These are phyloP conservation scores for Hyaloscypha variabilis DNA, from an alignment of 495 filamentous ascomycete genomes.

Conservation along the genomic window DNA sequence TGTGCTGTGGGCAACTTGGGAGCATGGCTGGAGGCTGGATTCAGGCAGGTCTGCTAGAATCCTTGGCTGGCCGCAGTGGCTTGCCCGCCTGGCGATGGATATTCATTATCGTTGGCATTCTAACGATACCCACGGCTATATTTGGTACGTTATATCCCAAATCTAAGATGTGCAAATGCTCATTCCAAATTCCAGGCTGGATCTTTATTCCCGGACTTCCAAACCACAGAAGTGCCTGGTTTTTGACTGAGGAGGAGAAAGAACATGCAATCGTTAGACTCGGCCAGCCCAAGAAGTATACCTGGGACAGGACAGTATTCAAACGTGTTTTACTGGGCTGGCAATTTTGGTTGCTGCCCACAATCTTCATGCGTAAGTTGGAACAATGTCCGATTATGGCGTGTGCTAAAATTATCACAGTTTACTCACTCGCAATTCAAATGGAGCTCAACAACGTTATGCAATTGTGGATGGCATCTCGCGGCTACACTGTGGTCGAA, in stretches of 20 bases:
- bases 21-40: conserved; percentile 21
- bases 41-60: not conserved
- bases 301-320: conserved; percentile 39
- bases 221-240: conserved; percentile 44
- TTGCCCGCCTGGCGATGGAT: conserved; percentile 50
- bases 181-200: conserved; percentile 28
- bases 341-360: conserved; percentile 41
- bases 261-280: not conserved
- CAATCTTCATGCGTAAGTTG: conserved; percentile 46
- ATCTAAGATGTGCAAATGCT: too few relatives aligned
- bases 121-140: conserved; percentile 50
- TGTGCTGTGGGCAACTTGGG: conserved; percentile 52
- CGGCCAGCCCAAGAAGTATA: not conserved
- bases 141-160: conserved; percentile 21
- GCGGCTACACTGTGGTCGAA: conserved; percentile 48
- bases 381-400: conserved; percentile 3
- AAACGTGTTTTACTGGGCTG: conserved; percentile 45
- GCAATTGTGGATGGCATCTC: conserved; percentile 47
- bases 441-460: conserved; percentile 39
- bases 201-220: conserved; percentile 48
- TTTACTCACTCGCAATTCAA: conserved; percentile 1
- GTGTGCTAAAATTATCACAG: not conserved
- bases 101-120: conserved; percentile 42
- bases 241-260: conserved; percentile 24
- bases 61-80: conserved; percentile 45